Evolutionary conservation across 1,139 yeast species (phyloP).

Genomic region (Saccharomyces hybrid): DNA sequence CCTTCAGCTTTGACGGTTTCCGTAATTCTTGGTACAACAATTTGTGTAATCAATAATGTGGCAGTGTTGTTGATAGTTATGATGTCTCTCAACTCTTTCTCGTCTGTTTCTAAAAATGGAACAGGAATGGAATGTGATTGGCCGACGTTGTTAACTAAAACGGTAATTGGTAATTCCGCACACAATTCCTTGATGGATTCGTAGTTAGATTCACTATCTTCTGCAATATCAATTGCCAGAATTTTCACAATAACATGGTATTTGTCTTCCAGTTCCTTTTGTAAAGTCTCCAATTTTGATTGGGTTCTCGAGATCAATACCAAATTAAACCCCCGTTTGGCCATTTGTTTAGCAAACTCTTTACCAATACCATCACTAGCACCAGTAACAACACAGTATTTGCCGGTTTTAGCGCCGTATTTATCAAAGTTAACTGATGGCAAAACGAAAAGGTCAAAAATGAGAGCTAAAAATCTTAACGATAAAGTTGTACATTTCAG

Average conservation of each 20-base stretch:
- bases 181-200: slow-evolving; percentile 43
- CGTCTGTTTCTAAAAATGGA: slow-evolving; percentile 75
- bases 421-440: slow-evolving; percentile 56
- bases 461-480: slow-evolving; percentile 38
- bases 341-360: slow-evolving; percentile 81
- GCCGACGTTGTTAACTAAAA: slow-evolving; percentile 88
- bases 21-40: slow-evolving; percentile 59
- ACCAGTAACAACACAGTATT: slow-evolving; percentile 79
- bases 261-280: slow-evolving; percentile 54
- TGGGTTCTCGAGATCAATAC: slow-evolving; percentile 79
- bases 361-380: slow-evolving; percentile 97
- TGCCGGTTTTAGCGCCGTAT: slow-evolving; percentile 56
- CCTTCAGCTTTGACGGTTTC: slow-evolving; percentile 41
- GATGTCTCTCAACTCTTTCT: slow-evolving; percentile 65
- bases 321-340: slow-evolving; percentile 73
- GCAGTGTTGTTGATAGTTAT: slow-evolving; percentile 80
- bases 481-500: slow-evolving; percentile 41
- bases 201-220: slow-evolving; percentile 43
- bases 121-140: slow-evolving; percentile 92
- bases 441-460: slow-evolving; percentile 52
- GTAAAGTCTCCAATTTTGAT: slow-evolving; percentile 60
- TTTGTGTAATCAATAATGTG: slow-evolving; percentile 75
- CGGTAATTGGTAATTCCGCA: slow-evolving; percentile 49
- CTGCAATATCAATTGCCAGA: slow-evolving; percentile 73
- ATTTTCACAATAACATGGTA: slow-evolving; percentile 57